A percentile compares a stretch with the other conserved stretches of the same genome.
phyloP scores from a whole-genome alignment of 805 yeast species.

The Wickerhamiella azyma region DNA sequence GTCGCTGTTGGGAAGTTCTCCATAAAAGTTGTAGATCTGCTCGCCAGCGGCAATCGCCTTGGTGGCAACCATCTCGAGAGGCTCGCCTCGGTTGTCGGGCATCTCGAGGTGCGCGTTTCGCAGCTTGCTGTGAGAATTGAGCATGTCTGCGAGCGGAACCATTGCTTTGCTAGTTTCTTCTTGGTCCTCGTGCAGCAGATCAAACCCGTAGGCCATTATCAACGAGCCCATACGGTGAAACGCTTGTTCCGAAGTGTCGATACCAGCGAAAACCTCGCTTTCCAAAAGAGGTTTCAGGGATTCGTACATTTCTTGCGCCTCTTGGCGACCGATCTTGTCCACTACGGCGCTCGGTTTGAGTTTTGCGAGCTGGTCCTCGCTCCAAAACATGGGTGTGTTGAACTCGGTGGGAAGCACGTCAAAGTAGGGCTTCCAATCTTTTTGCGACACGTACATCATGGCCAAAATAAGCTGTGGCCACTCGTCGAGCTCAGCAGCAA shows the following conservation, averaged over 20 bases:
- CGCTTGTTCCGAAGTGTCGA: constrained; percentile 35
- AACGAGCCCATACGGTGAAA: constrained; percentile 65
- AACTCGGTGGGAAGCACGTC: constrained; percentile 51
- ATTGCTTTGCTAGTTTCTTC: constrained; percentile 48
- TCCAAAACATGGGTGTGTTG: constrained; percentile 73
- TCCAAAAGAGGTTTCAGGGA: constrained; percentile 32
- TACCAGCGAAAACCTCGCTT: constrained; percentile 15
- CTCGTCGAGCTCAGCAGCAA: constrained; percentile 30
- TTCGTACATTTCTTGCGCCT: constrained; percentile 49
- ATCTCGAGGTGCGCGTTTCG: constrained; percentile 63
- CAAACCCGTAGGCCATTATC: constrained; percentile 85
- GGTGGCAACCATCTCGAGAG: constrained; percentile 60
- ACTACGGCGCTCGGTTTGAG: constrained; percentile 61
- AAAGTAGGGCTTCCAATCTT: constrained; percentile 61
- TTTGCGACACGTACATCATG: constrained; percentile 46
- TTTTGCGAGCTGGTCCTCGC: constrained; percentile 38
- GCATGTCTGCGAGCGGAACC: constrained; percentile 86
- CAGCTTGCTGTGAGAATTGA: constrained; percentile 69
- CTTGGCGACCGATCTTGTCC: constrained; percentile 54
- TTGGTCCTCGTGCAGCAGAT: constrained; percentile 34
- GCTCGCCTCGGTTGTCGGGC: constrained; percentile 21
- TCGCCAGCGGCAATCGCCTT: constrained; percentile 46
- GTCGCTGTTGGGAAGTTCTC: constrained; percentile 86
- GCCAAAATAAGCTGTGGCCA: constrained; percentile 73
- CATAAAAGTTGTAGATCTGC: constrained; percentile 79